Base-by-base conservation (phyloP, 345 rosid genomes). In the Rubroshorea leprosula region DNA sequence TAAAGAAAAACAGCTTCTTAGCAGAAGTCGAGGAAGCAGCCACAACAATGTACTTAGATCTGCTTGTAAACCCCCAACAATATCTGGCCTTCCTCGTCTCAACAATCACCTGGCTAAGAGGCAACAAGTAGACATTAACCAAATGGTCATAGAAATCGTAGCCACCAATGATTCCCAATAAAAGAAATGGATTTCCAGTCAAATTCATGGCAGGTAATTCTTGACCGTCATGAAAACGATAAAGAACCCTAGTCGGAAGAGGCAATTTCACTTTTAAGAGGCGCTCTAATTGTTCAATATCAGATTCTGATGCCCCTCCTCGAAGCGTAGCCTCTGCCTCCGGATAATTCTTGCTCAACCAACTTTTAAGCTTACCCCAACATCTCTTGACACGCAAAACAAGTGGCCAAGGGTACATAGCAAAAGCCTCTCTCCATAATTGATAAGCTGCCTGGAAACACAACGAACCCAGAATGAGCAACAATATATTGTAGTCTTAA, bases 211-310 rank as follows among this genome's bases (percentile, higher is more conserved):
- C 61, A 4, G 5, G 11, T 22, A 54, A 54, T 31, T 78, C 86
- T 72, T 93, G 97, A 59, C 97, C 99, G 58, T 87, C 85, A 23
- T 76, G 77, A 60, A 93, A 83, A 14, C 97, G 87, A 56, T 89
- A 93, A 23, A 93, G 85, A 49, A 93, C 61, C 60, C 92, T 81
- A 0, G 92, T 85, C 2, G 97, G 76, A 39, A 85, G 68, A 48
- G 99, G 99, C 65, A 93, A 66, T 49, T 79, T 85, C 23, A 87
- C 85, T 52, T 72, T 69, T 52, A 89, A 76, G 46, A 26, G 20
- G 12, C 38, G 58, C 78, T 93, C 89, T 2, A 80, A 18, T 49
- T 74, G 74, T 15, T 71, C 53, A 62, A 93, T 74, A 23, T 82
- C 76, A 22, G 68, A 81, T 72, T 93, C 99, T 2, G 92, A 72